These are phyloP conservation scores for Pseudisothecium myosuroides DNA, from an alignment of 225 moss, liverwort and hornwort species.

Conservation along the genomic window DNA sequence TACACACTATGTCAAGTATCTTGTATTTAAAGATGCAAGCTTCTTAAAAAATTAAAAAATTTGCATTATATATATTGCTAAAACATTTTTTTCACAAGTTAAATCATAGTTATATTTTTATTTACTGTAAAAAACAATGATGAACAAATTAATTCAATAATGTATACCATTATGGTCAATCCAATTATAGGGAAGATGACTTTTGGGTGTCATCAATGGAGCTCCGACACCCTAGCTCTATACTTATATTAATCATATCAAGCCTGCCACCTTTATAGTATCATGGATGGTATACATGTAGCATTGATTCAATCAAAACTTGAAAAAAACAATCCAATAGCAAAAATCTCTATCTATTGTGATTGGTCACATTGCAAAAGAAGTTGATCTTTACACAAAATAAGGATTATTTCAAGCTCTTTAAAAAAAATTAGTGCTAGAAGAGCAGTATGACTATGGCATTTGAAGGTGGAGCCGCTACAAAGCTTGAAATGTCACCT, in stretches of 20 bases:
- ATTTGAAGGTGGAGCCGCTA: rapidly evolving
- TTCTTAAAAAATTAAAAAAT: too few species aligned
- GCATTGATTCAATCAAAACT: background rate
- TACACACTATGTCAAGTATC: rapidly evolving
- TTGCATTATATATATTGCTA: background rate
- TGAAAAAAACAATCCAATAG: background rate
- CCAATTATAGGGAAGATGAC: background rate
- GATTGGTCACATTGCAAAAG: background rate
- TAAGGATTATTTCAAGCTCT: background rate
- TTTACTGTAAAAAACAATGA: background rate
- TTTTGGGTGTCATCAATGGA: rapidly evolving
- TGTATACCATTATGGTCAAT: background rate
- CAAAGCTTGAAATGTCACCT: background rate
- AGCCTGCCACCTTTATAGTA: background rate
- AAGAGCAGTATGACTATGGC: background rate
- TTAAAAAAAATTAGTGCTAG: background rate
- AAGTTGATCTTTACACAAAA: background rate
- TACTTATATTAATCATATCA: background rate
- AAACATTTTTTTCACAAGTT: background rate
- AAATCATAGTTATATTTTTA: background rate
- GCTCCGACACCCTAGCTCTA: rapidly evolving
- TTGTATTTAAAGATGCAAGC: background rate
- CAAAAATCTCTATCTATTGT: background rate
- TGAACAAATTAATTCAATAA: background rate
- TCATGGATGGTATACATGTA: background rate